Conservation (phyloP, 1,284 basidiomycete species). For the Clitocybe nebularis region DNA sequence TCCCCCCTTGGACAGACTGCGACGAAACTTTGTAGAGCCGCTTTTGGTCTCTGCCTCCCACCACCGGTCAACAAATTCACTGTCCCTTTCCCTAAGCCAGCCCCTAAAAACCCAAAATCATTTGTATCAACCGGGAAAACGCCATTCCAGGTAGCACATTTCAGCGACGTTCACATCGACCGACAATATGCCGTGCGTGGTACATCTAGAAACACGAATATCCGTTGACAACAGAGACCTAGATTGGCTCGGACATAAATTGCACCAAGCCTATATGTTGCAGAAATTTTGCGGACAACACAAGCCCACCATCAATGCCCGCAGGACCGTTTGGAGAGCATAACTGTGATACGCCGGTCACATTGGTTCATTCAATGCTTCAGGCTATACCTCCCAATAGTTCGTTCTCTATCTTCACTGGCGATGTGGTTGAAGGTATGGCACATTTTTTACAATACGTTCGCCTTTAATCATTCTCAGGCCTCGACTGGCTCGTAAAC, state of each 20-base stretch:
- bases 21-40: constrained; percentile 49
- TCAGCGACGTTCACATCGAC: constrained; percentile 56
- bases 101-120: constrained; percentile 31
- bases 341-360: constrained; percentile 46
- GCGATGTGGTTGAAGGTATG: constrained; percentile 57
- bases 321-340: constrained; percentile 44
- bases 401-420: constrained; percentile 57
- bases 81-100: constrained; percentile 40
- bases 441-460: not conserved
- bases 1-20: constrained; percentile 42
- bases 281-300: constrained; percentile 42
- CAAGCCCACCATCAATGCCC: constrained; percentile 32
- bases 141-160: constrained; percentile 47
- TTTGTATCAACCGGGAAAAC: constrained; percentile 35
- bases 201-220: not conserved
- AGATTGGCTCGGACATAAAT: constrained; percentile 47
- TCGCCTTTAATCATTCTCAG: constrained; percentile 28
- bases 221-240: not conserved
- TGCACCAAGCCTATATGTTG: constrained; percentile 62
- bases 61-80: constrained; percentile 39
- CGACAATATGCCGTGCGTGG: constrained; percentile 41
- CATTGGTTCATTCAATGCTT: constrained; percentile 50
- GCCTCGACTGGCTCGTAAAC: constrained; percentile 42
- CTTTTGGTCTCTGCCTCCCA: constrained; percentile 52
- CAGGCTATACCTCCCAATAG: constrained; percentile 37